Conservation (phyloP, 352 stramenopile species). For the Phytophthora macrochlamydospora region DNA sequence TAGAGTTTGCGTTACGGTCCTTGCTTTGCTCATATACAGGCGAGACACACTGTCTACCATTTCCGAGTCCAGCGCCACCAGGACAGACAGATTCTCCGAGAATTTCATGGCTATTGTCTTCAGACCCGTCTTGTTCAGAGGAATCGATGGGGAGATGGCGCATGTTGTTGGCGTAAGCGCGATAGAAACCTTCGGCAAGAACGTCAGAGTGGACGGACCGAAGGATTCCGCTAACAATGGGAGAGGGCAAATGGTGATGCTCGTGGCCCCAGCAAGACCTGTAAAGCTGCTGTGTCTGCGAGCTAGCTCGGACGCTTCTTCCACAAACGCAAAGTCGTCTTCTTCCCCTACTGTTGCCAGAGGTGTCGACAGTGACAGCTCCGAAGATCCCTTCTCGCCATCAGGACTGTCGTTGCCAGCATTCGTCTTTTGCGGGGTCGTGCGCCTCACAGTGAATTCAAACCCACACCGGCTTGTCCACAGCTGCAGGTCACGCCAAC, state of each 20-base stretch:
- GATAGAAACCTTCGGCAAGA: constrained; percentile 63
- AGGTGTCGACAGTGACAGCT: constrained; percentile 16
- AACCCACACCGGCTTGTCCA: constrained; percentile 77
- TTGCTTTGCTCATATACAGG: constrained; percentile 77
- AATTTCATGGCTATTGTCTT: constrained; percentile 79
- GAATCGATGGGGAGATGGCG: constrained; percentile 60
- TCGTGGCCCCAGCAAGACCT: constrained; percentile 43
- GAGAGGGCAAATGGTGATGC: constrained; percentile 49
- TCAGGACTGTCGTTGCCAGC: constrained; percentile 10
- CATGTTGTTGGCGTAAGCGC: constrained; percentile 47
- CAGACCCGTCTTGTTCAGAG: constrained; percentile 67
- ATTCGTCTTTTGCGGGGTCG: constrained; percentile 6
- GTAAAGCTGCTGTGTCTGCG: constrained; percentile 71
- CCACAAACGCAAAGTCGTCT: constrained; percentile 82
- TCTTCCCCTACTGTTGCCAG: constrained; percentile 45
- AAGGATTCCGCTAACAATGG: constrained; percentile 49
- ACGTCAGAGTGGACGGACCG: constrained; percentile 52
- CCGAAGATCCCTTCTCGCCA: background rate
- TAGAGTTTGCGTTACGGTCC: constrained; percentile 72
- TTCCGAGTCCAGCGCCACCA: constrained; percentile 78
- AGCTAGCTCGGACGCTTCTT: constrained; percentile 66
- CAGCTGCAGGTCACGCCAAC: constrained; percentile 61
- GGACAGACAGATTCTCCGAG: constrained; percentile 80
- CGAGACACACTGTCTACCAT: constrained; percentile 77
- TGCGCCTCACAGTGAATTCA: constrained; percentile 54